phyloP scores from a whole-genome alignment of 2,329 filamentous ascomycete species.

The Canariomyces notabilis region DNA sequence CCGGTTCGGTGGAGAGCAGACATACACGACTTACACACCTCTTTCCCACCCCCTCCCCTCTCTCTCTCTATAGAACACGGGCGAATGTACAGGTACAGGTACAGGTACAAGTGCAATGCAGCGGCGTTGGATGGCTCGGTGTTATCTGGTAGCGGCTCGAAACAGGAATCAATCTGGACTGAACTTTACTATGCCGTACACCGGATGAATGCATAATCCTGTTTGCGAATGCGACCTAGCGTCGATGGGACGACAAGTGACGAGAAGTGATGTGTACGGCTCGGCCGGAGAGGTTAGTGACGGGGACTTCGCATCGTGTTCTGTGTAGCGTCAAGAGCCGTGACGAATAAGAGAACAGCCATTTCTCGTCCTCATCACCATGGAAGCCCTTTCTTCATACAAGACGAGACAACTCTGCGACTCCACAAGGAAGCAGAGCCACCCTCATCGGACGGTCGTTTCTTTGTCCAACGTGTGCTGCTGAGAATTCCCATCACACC shows the following conservation, averaged over 20 bases:
- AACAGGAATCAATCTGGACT: neutral
- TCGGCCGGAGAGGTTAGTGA: neutral
- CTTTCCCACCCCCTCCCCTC: neutral
- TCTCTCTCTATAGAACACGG: too few species aligned
- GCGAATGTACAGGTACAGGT: constrained; percentile 43
- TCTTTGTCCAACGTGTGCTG: too few species aligned
- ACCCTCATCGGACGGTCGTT: neutral
- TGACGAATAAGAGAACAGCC: neutral
- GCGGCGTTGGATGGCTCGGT: constrained; percentile 20
- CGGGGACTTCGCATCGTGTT: neutral
- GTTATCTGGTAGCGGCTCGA: neutral
- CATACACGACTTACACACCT: too few species aligned
- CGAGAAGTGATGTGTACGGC: neutral
- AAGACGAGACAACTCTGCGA: neutral
- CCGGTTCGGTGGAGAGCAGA: too few species aligned
- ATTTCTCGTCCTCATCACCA: neutral
- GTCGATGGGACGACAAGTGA: neutral
- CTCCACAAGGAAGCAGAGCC: neutral
- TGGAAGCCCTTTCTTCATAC: too few species aligned
- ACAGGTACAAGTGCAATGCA: constrained; percentile 46
- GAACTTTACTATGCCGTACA: neutral
- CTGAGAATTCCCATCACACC: neutral
- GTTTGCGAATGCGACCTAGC: neutral
- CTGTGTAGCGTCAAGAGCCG: neutral
- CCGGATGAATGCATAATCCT: neutral